Percentiles rank a stretch among this genome's conserved stretches.
Evolutionary conservation across 1,284 basidiomycete genomes (phyloP).

Genomic region (Cryptococcus neoformans): DNA sequence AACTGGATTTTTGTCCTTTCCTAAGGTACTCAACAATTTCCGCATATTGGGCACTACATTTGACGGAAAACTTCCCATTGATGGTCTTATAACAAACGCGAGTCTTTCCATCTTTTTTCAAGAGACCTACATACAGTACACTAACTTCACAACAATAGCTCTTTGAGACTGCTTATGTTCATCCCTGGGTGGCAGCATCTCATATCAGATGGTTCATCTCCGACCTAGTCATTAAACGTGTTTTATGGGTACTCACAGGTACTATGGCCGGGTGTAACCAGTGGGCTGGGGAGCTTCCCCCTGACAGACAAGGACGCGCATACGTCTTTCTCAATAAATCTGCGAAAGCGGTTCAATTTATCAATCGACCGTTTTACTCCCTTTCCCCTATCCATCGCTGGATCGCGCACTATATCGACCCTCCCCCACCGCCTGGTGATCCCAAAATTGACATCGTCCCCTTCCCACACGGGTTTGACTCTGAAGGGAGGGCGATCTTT

Average conservation of each 20-base stretch:
- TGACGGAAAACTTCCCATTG: slow-evolving; percentile 58
- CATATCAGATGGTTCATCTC: slow-evolving; percentile 64
- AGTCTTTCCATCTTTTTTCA: background rate
- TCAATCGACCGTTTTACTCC: slow-evolving; percentile 59
- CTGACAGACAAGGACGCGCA: slow-evolving; percentile 58
- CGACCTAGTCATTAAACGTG: slow-evolving; percentile 62
- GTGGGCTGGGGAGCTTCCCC: slow-evolving; percentile 64
- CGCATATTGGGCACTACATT: slow-evolving; percentile 56
- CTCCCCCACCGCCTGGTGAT: slow-evolving; percentile 52
- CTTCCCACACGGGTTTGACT: slow-evolving; percentile 56
- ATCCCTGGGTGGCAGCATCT: slow-evolving; percentile 58
- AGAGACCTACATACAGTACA: too few species aligned
- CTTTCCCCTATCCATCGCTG: slow-evolving; percentile 53
- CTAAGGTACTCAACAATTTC: slow-evolving; percentile 64
- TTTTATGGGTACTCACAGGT: slow-evolving; percentile 63
- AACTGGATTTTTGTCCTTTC: slow-evolving; percentile 59
- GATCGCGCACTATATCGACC: slow-evolving; percentile 59
- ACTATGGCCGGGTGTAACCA: slow-evolving; percentile 64
- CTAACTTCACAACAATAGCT: slow-evolving; percentile 7
- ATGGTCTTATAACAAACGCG: slow-evolving; percentile 47
- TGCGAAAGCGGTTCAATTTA: slow-evolving; percentile 58
- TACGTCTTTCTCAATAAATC: slow-evolving; percentile 52
- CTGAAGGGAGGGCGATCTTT: slow-evolving; percentile 56
- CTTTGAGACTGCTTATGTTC: slow-evolving; percentile 47
- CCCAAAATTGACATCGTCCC: slow-evolving; percentile 61